Percentiles rank a stretch among this genome's conserved stretches.
Evolutionary conservation across 2,329 filamentous ascomycete genomes (phyloP).

Genomic region (Leptosphaerulina australis): DNA sequence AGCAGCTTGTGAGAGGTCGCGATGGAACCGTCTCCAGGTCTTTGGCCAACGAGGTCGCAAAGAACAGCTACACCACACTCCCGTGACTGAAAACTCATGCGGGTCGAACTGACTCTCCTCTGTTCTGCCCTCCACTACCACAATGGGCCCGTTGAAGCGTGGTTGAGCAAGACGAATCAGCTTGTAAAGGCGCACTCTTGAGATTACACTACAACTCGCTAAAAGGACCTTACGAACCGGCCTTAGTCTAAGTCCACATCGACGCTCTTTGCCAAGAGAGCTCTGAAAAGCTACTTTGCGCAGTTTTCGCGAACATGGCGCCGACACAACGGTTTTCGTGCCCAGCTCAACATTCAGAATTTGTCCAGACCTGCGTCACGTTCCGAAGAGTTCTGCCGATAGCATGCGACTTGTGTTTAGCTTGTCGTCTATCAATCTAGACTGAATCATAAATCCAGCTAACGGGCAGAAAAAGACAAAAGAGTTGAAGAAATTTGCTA

Average conservation of each 20-base stretch:
- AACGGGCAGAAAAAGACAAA: background rate
- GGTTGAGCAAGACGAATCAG: slow-evolving; percentile 39
- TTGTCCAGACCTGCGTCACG: slow-evolving; percentile 28
- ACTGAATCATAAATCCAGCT: slow-evolving; percentile 7
- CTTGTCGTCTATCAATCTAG: slow-evolving; percentile 8
- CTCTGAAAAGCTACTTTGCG: slow-evolving; percentile 19
- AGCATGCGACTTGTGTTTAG: slow-evolving; percentile 18
- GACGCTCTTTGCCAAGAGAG: slow-evolving; percentile 29
- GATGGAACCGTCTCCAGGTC: slow-evolving; percentile 35
- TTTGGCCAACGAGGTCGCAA: slow-evolving; percentile 37
- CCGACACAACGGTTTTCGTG: slow-evolving; percentile 23
- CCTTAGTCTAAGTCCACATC: slow-evolving; percentile 30
- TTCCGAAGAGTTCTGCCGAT: slow-evolving; percentile 22
- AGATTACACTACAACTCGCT: slow-evolving; percentile 29
- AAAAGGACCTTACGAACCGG: slow-evolving; percentile 27
- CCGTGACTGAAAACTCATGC: slow-evolving; percentile 45
- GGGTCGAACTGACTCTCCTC: slow-evolving; percentile 27
- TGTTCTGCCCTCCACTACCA: slow-evolving; percentile 33
- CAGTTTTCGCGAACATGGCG: slow-evolving; percentile 23
- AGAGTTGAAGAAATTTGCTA: background rate
- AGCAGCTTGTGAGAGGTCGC: slow-evolving; percentile 22
- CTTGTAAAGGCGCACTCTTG: slow-evolving; percentile 29
- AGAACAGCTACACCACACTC: slow-evolving; percentile 35
- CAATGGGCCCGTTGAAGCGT: slow-evolving; percentile 31
- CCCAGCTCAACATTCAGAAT: slow-evolving; percentile 30